Conservation (phyloP, 2,329 filamentous ascomycete species). For the Pseudocercospora fijiensis region DNA sequence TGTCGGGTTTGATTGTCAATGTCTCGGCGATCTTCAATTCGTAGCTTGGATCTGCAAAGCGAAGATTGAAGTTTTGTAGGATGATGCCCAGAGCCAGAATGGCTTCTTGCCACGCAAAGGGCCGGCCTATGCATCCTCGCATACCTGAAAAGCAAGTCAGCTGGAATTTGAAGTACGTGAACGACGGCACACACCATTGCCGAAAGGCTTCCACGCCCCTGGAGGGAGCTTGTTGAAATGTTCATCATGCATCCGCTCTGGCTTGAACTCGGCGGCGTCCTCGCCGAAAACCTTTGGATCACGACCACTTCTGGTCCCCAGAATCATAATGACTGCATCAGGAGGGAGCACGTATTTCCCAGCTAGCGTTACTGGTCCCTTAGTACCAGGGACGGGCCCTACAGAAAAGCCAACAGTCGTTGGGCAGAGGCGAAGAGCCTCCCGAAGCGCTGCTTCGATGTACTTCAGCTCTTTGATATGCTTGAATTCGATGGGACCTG, state of each 20-base stretch:
- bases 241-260: constrained; percentile 71
- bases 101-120: constrained; percentile 72
- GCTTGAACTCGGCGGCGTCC: constrained; percentile 64
- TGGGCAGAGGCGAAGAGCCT: constrained; percentile 62
- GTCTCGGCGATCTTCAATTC: constrained; percentile 56
- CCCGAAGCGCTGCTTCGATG: constrained; percentile 62
- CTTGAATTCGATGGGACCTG: constrained; percentile 56
- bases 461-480: constrained; percentile 66
- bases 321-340: constrained; percentile 50
- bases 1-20: constrained; percentile 62
- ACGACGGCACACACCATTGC: constrained; percentile 52
- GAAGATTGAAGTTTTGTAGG: constrained; percentile 70
- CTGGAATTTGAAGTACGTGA: neutral
- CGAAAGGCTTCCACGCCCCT: constrained; percentile 58
- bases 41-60: constrained; percentile 61
- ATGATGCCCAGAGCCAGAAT: constrained; percentile 55
- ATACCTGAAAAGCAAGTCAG: constrained; percentile 62
- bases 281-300: constrained; percentile 65
- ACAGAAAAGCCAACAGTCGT: constrained; percentile 57
- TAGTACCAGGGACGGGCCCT: neutral
- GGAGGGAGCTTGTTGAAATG: constrained; percentile 54
- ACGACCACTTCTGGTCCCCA: constrained; percentile 57
- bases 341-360: constrained; percentile 62
- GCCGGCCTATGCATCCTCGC: constrained; percentile 68
- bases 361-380: constrained; percentile 46